Percentiles rank a stretch among this genome's conserved stretches.
Evolutionary conservation across 1,139 yeast genomes (phyloP).

Genomic region (Zygoascus hellenicus): DNA sequence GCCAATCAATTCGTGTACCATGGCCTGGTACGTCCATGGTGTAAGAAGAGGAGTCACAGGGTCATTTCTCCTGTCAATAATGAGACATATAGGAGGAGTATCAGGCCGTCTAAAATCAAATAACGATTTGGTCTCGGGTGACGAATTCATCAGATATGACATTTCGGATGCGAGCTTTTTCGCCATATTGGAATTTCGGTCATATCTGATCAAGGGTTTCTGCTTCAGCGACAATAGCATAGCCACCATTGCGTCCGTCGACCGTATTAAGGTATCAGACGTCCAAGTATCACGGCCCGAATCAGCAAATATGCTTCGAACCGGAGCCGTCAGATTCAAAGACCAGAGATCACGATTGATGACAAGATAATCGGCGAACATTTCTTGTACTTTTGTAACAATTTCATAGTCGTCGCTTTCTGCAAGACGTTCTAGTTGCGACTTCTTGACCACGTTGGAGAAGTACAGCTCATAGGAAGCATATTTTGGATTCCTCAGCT

Average conservation of each 20-base stretch:
- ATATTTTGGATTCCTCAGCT: conserved; percentile 73
- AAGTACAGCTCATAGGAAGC: conserved; percentile 67
- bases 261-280: conserved; percentile 43
- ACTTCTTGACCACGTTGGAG: conserved; percentile 67
- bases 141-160: conserved; percentile 29
- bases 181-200: conserved; percentile 56
- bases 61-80: conserved; percentile 80
- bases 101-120: conserved; percentile 62
- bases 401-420: conserved; percentile 85
- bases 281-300: conserved; percentile 41
- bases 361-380: conserved; percentile 77
- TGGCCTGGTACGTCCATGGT: conserved; percentile 98
- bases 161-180: conserved; percentile 67
- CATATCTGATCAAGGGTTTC: conserved; percentile 75
- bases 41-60: conserved; percentile 86
- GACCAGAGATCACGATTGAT: conserved; percentile 65
- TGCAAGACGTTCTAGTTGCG: conserved; percentile 77
- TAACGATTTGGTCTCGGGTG: conserved; percentile 40
- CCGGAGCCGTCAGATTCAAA: conserved; percentile 34
- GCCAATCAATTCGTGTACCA: conserved; percentile 90
- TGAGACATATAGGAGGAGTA: conserved; percentile 66
- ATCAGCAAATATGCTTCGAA: conserved; percentile 26
- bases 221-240: conserved; percentile 65
- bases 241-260: conserved; percentile 53
- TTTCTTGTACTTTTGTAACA: conserved; percentile 67